A percentile compares a stretch with the other conserved stretches of the same genome.
These are phyloP conservation scores for Arachnomyces sp. DNA, from an alignment of 2,329 filamentous ascomycete genomes.

Conservation along the genomic window DNA sequence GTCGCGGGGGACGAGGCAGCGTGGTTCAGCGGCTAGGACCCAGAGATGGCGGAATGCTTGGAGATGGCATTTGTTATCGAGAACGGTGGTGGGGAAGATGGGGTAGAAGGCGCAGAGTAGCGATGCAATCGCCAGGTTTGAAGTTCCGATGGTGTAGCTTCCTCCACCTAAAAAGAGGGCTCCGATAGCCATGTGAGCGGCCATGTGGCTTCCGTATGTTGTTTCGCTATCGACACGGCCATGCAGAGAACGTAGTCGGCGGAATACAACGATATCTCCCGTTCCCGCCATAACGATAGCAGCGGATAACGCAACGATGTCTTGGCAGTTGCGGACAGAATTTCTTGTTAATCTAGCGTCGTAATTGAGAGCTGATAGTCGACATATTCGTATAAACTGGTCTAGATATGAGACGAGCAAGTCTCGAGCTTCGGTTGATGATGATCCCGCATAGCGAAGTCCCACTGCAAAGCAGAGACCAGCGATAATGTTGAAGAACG, in stretches of 20 bases:
- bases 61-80: conserved; percentile 89
- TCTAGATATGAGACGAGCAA: conserved; percentile 78
- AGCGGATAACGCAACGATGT: conserved; percentile 71
- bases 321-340: conserved; percentile 84
- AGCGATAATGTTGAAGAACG: conserved; percentile 85
- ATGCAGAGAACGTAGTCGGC: conserved; percentile 78
- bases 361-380: conserved; percentile 58
- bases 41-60: conserved; percentile 97
- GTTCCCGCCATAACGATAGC: conserved; percentile 94
- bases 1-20: conserved; percentile 83
- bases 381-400: conserved; percentile 71
- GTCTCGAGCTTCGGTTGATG: conserved; percentile 64
- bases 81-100: conserved; percentile 77
- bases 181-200: conserved; percentile 84
- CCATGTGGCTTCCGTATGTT: conserved; percentile 88
- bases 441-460: conserved; percentile 66
- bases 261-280: conserved; percentile 77
- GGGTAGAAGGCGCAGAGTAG: conserved; percentile 91
- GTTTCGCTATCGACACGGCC: conserved; percentile 76
- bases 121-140: conserved; percentile 75
- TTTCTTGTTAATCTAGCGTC: conserved; percentile 77
- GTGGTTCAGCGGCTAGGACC: conserved; percentile 84
- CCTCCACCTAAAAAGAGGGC: conserved; percentile 87
- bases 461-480: conserved; percentile 74
- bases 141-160: conserved; percentile 84